Evolutionary conservation across 2,329 filamentous ascomycete genomes (phyloP).

Genomic region (Beauveria sp.): DNA sequence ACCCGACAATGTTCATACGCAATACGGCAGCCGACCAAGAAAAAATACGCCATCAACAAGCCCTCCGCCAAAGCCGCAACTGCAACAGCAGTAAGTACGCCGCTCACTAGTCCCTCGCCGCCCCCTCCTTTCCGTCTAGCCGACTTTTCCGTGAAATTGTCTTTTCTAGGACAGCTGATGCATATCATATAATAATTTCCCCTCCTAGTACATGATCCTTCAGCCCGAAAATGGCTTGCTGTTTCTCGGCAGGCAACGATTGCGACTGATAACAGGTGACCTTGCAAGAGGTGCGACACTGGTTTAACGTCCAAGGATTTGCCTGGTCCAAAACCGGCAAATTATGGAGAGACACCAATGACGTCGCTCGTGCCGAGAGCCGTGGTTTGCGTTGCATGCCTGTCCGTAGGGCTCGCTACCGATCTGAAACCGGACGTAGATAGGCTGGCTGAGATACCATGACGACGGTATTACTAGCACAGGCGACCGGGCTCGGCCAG

Average conservation of each 20-base stretch:
- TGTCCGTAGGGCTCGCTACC: background rate
- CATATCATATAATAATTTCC: background rate
- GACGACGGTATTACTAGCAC: background rate
- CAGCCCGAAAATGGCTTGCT: background rate
- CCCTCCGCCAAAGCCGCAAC: background rate
- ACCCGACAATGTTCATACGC: background rate
- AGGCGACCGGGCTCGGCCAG: background rate
- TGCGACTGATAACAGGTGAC: background rate
- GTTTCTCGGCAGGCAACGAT: background rate
- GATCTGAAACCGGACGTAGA: background rate
- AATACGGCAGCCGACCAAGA: too few species aligned
- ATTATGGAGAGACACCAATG: background rate
- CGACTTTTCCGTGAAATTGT: constrained; percentile 6
- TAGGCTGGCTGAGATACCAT: background rate
- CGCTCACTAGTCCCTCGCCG: background rate
- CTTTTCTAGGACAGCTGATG: background rate
- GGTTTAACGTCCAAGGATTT: background rate
- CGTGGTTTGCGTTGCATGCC: background rate
- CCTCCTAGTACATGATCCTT: background rate
- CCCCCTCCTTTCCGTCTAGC: background rate
- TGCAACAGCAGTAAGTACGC: background rate
- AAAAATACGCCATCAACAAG: background rate
- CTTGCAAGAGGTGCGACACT: background rate
- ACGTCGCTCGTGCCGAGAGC: constrained; percentile 7
- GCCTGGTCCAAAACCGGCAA: background rate